phyloP scores from a whole-genome alignment of 2,329 filamentous ascomycete species.

The Cladosporium sp. region DNA sequence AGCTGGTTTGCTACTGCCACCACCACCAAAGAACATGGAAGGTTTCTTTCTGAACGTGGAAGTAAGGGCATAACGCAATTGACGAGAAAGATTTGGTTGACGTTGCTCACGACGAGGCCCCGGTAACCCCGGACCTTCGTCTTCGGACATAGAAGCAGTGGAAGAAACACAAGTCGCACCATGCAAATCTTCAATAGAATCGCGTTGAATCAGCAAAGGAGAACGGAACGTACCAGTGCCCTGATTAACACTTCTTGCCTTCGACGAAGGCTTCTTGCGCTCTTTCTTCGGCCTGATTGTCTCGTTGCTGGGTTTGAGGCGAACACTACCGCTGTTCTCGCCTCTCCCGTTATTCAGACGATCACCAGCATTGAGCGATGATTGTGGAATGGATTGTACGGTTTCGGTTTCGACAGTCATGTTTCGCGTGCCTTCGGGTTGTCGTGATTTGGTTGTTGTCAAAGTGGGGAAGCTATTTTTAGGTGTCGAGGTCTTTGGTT shows the following conservation, averaged over 20 bases:
- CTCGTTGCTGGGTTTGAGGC: constrained; percentile 86
- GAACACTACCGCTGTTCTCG: constrained; percentile 67
- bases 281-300: constrained; percentile 94
- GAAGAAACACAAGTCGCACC: constrained; percentile 11
- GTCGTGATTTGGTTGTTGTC: constrained; percentile 60
- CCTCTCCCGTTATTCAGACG: constrained; percentile 55
- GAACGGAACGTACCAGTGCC: constrained; percentile 47
- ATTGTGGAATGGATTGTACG: constrained; percentile 83
- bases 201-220: constrained; percentile 25
- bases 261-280: constrained; percentile 74
- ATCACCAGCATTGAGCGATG: constrained; percentile 63
- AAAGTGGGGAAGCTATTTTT: constrained; percentile 68
- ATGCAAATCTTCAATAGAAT: constrained; percentile 18
- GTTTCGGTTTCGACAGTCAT: constrained; percentile 99
- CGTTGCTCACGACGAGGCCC: background rate
- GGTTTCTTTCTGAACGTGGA: constrained; percentile 3
- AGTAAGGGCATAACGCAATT: constrained; percentile 12
- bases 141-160: constrained; percentile 12
- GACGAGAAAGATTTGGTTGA: constrained; percentile 1
- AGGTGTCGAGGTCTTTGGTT: constrained; percentile 46
- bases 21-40: constrained; percentile 2
- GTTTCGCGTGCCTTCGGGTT: constrained; percentile 71
- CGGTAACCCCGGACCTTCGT: background rate
- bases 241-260: constrained; percentile 66
- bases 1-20: constrained; percentile 19